Conservation (phyloP, 1,139 yeast genomes). For the Kazachstania sp. region DNA sequence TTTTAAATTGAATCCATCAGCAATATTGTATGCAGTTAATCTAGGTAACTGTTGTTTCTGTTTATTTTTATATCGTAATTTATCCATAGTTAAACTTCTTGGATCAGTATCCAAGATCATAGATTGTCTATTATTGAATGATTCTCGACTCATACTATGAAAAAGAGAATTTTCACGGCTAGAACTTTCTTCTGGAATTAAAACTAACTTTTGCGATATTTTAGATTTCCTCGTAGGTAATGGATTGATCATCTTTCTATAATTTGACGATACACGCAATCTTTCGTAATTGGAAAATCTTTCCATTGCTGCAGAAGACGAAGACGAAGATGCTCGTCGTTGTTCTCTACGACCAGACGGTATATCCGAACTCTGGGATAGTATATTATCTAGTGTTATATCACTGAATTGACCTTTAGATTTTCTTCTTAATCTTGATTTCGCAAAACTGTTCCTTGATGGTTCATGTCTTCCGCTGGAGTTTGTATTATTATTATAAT, state of each 20-base stretch:
- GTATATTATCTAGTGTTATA: constrained; percentile 60
- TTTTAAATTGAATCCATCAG: constrained; percentile 68
- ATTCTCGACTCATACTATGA: not conserved
- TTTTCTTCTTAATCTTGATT: constrained; percentile 4
- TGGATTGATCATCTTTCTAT: constrained; percentile 52
- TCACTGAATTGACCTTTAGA: constrained; percentile 42
- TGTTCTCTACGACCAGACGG: constrained; percentile 51
- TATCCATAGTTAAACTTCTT: not conserved
- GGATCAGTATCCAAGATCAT: not conserved
- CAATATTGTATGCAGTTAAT: constrained; percentile 82
- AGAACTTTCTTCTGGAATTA: constrained; percentile 64
- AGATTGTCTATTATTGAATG: not conserved
- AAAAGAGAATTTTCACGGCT: constrained; percentile 1
- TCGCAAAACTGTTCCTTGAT: constrained; percentile 1
- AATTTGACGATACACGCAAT: constrained; percentile 11
- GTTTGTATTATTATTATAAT: not conserved
- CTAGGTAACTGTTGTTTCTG: constrained; percentile 60
- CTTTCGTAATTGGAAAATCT: constrained; percentile 13
- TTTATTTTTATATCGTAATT: constrained; percentile 26
- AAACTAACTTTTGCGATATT: constrained; percentile 73
- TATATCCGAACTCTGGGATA: constrained; percentile 72
- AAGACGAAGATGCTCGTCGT: constrained; percentile 32
- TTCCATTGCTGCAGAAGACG: constrained; percentile 28
- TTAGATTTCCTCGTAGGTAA: constrained; percentile 83
- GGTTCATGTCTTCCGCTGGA: not conserved